Evolutionary conservation across 768 basidiomycete species (phyloP), one percentile per base, ranked within the genome.

Genomic region (Phlebiopsis gigantea): DNA sequence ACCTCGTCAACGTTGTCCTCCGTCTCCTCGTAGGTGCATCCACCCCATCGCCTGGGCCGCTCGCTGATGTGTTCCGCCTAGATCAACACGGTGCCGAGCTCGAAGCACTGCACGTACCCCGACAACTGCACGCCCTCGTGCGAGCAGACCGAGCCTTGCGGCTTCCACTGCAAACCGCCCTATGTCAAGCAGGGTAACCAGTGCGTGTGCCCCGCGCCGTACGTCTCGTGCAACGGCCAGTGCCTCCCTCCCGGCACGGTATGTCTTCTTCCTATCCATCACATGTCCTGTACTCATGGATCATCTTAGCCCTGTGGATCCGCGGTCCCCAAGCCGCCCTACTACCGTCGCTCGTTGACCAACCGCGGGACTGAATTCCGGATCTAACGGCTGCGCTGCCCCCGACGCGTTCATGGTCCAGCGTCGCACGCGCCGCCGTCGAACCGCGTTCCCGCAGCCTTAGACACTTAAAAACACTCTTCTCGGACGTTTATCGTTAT

Each of bases 231-330:
- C 59, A 78, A 79, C 54, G 77, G 75, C 7, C 61, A 71, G 48
- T 79, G 77, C 49, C 71, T 62, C 25, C 14, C 26, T 22, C 31
- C 53, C n/a, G 14, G 17, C 29, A 17, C 14, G 47, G 47, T 48
- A 30, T n/a, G 47, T 48, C 25, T 51, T 14, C 54, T 21, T 12
- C 26, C 10, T 44, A 12, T 49, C 45, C 2, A 7, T 17, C 15
- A 17, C 31, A 42, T 30, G 26, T 41, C 54, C 46, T 29, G 24
- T 21, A 34, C 7, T 44, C 15, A 47, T 22, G 17, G 4, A 5
- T 26, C 47, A n/a, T 47, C 25, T 24, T 43, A 79, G 77, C 72
- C 72, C 12, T 79, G 77, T 49, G 66, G 71, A 30, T 77, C 77
- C 9, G 63, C 74, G 10, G 61, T 64, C 8, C 72, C 76, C 44